These are phyloP conservation scores for Leucocoprinus sp. DNA, from an alignment of 768 basidiomycete species.

Conservation along the genomic window DNA sequence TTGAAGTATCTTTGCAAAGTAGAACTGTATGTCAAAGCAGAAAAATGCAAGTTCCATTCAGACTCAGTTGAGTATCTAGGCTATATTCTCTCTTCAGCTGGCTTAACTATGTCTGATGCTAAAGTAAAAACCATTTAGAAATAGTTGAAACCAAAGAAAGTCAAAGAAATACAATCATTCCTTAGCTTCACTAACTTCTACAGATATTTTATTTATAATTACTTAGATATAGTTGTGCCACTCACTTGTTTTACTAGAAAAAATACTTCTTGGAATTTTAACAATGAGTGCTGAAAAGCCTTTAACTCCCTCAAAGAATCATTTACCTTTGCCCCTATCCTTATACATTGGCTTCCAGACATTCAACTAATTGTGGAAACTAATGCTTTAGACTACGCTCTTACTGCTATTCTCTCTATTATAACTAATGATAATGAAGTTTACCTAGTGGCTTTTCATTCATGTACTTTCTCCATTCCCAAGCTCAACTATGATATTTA, in stretches of 20 bases:
- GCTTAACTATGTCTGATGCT: constrained; percentile 10
- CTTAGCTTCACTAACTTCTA: no score
- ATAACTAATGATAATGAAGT: constrained; percentile 14
- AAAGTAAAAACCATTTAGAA: constrained; percentile 24
- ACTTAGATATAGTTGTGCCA: background rate
- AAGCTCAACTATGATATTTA: constrained; percentile 43
- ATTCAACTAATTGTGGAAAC: constrained; percentile 23
- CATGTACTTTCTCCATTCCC: constrained; percentile 18
- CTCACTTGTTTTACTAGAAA: background rate
- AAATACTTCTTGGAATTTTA: background rate
- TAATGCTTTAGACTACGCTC: constrained; percentile 25
- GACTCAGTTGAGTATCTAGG: constrained; percentile 29
- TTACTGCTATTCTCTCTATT: constrained; percentile 22
- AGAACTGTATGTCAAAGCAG: constrained; percentile 21
- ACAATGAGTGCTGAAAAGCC: background rate
- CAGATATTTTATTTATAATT: constrained; percentile 3
- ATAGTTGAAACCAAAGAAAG: constrained; percentile 27
- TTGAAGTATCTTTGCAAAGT: constrained; percentile 20
- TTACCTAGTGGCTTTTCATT: constrained; percentile 33
- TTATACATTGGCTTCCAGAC: constrained; percentile 14
- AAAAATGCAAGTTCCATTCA: constrained; percentile 28
- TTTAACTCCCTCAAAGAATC: constrained; percentile 1
- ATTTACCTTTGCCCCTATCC: background rate
- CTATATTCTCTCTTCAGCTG: constrained; percentile 22
- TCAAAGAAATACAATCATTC: no score